Percentiles rank a stretch among this genome's conserved stretches.
These are phyloP conservation scores for Lipomyces mesembrius DNA, from an alignment of 805 yeast genomes.

Conservation along the genomic window DNA sequence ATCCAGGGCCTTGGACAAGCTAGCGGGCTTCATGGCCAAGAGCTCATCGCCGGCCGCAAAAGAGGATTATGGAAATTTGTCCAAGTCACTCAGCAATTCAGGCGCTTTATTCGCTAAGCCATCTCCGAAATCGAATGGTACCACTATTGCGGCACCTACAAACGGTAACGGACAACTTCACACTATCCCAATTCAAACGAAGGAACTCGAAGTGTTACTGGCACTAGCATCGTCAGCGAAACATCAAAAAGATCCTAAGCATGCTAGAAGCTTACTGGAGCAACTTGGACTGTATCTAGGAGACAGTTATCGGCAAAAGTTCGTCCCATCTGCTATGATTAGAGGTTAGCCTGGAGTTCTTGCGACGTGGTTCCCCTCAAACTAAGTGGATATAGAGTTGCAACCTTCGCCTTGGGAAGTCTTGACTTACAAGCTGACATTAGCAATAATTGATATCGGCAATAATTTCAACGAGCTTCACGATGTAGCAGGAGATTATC, in stretches of 20 bases:
- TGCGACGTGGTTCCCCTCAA: neutral
- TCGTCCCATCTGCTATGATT: slow-evolving; percentile 43
- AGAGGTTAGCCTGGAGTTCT: slow-evolving; percentile 26
- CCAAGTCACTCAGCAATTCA: slow-evolving; percentile 41
- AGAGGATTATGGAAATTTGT: slow-evolving; percentile 35
- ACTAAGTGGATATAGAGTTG: slow-evolving; percentile 34
- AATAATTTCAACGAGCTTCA: slow-evolving; percentile 43
- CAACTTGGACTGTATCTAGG: slow-evolving; percentile 55
- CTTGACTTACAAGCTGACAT: slow-evolving; percentile 47
- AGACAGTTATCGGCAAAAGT: slow-evolving; percentile 53
- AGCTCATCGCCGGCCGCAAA: slow-evolving; percentile 33
- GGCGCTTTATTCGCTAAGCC: slow-evolving; percentile 38
- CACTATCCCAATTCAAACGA: slow-evolving; percentile 26
- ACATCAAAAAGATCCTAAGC: slow-evolving; percentile 46
- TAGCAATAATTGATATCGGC: slow-evolving; percentile 42
- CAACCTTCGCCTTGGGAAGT: slow-evolving; percentile 53
- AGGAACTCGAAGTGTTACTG: slow-evolving; percentile 57
- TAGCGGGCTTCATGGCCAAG: slow-evolving; percentile 47
- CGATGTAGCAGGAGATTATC: slow-evolving; percentile 38
- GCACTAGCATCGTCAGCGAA: slow-evolving; percentile 59
- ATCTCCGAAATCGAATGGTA: slow-evolving; percentile 32
- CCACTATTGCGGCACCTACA: slow-evolving; percentile 28
- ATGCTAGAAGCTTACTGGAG: slow-evolving; percentile 52
- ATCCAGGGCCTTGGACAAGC: slow-evolving; percentile 48
- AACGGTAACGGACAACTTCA: slow-evolving; percentile 35